phyloP scores from a whole-genome alignment of 164 flowering plant genomes.

The Paratinospora sagittata region DNA sequence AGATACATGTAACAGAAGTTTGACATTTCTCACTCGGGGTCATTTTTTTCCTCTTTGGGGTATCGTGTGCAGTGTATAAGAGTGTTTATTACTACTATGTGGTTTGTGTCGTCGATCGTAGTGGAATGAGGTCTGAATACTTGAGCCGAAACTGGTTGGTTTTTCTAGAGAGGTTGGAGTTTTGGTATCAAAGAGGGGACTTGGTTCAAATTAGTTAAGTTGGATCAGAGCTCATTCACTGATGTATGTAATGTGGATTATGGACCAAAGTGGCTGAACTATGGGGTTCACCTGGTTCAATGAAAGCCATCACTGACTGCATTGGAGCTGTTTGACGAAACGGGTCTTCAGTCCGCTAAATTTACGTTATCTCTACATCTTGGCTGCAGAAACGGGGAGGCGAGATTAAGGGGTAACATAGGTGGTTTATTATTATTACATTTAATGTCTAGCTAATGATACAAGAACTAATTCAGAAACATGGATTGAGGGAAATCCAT shows the following conservation, averaged over 20 bases:
- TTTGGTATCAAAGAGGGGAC: not conserved
- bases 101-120: not conserved
- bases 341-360: slow-evolving; percentile 17
- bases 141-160: not conserved
- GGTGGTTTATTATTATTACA: slow-evolving; percentile 15
- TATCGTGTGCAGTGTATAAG: slow-evolving; percentile 25
- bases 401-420: slow-evolving; percentile 16
- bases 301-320: slow-evolving; percentile 16
- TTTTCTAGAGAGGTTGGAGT: slow-evolving; percentile 8
- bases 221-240: slow-evolving; percentile 13
- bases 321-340: slow-evolving; percentile 17
- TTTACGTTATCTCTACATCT: slow-evolving; percentile 17
- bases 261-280: slow-evolving; percentile 35
- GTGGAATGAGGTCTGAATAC: slow-evolving; percentile 14
- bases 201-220: slow-evolving; percentile 12
- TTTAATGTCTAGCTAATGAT: slow-evolving; percentile 25
- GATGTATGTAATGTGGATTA: slow-evolving; percentile 60
- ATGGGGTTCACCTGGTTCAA: slow-evolving; percentile 14
- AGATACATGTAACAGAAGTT: slow-evolving; percentile 29
- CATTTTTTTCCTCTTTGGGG: slow-evolving; percentile 27
- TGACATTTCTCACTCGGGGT: slow-evolving; percentile 28
- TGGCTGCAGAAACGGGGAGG: slow-evolving; percentile 19
- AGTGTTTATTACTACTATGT: slow-evolving; percentile 23
- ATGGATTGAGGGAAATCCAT: slow-evolving; percentile 17
- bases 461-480: slow-evolving; percentile 31